phyloP scores from a whole-genome alignment of 169 alveolate species.

The Plasmodium coatneyi region DNA sequence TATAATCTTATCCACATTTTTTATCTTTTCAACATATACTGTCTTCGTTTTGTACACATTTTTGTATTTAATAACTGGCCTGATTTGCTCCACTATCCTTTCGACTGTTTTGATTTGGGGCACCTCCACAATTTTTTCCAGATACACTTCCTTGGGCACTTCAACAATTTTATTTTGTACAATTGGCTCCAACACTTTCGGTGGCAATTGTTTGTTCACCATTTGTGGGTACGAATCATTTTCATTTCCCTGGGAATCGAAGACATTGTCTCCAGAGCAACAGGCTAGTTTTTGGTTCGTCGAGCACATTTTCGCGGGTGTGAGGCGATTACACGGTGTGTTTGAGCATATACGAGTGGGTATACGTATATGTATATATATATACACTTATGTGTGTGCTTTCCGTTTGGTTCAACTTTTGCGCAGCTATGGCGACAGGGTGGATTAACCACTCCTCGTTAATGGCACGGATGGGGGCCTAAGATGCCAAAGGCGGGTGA shows the following conservation, averaged over 20 bases:
- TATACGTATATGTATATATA: background rate
- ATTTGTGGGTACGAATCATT: constrained; percentile 48
- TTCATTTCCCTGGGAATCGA: constrained; percentile 18
- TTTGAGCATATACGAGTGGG: background rate
- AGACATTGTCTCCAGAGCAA: constrained; percentile 65
- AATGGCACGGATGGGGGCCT: background rate
- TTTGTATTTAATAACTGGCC: constrained; percentile 84
- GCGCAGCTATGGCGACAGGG: background rate
- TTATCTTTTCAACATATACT: constrained; percentile 85
- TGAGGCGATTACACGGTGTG: background rate
- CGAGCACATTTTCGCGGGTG: constrained; percentile 42
- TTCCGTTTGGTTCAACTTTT: background rate
- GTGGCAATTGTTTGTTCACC: constrained; percentile 69
- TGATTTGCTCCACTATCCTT: constrained; percentile 85
- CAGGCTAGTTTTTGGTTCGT: constrained; percentile 43
- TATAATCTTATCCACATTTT: constrained; percentile 83
- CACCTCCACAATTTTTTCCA: constrained; percentile 87
- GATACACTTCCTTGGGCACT: constrained; percentile 83
- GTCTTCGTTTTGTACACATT: constrained; percentile 85
- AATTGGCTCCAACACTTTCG: constrained; percentile 74
- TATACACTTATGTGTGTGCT: background rate
- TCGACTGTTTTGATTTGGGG: constrained; percentile 88
- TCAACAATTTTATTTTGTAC: constrained; percentile 85
- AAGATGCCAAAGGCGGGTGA: background rate
- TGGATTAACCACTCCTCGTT: background rate